phyloP scores from a whole-genome alignment of 305 asterid species.

The Solanum aculeatissimum region DNA sequence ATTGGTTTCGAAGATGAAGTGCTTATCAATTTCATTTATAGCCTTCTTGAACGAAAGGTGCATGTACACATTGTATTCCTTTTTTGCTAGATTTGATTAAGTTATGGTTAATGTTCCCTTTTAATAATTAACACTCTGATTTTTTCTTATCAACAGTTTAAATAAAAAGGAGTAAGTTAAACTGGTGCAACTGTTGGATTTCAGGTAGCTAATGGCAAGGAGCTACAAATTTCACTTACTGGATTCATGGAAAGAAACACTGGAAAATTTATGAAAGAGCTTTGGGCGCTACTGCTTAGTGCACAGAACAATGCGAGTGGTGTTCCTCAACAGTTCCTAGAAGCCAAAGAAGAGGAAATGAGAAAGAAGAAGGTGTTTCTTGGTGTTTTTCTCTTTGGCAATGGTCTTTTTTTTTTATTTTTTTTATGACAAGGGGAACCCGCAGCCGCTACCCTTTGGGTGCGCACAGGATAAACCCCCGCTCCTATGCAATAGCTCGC shows the following conservation, averaged over 20 bases:
- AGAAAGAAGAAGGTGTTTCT: conserved; percentile 62
- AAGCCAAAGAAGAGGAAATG: conserved; percentile 95
- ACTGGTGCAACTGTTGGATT: conserved; percentile 5
- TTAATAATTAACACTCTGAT: not conserved
- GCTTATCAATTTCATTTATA: conserved; percentile 82
- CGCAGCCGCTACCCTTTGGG: too few species aligned
- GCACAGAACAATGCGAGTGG: conserved; percentile 90
- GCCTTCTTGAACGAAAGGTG: conserved; percentile 93
- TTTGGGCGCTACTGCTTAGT: conserved; percentile 81
- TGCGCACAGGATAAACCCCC: too few species aligned
- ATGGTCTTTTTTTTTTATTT: not conserved
- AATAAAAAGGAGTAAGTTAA: not conserved
- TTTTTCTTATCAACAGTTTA: not conserved
- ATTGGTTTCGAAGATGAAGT: conserved; percentile 99
- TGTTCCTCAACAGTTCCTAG: conserved; percentile 94
- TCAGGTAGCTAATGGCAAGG: conserved; percentile 94
- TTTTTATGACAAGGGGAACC: too few species aligned
- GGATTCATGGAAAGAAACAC: conserved; percentile 99
- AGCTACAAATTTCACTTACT: conserved; percentile 83
- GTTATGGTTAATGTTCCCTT: not conserved
- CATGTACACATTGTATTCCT: not conserved
- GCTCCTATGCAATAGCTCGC: too few species aligned
- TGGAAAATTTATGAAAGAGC: conserved; percentile 97
- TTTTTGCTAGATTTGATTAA: not conserved
- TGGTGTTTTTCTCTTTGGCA: not conserved